Evolutionary conservation across 2,329 filamentous ascomycete genomes (phyloP).

Genomic region (Aspergillus chevalieri): DNA sequence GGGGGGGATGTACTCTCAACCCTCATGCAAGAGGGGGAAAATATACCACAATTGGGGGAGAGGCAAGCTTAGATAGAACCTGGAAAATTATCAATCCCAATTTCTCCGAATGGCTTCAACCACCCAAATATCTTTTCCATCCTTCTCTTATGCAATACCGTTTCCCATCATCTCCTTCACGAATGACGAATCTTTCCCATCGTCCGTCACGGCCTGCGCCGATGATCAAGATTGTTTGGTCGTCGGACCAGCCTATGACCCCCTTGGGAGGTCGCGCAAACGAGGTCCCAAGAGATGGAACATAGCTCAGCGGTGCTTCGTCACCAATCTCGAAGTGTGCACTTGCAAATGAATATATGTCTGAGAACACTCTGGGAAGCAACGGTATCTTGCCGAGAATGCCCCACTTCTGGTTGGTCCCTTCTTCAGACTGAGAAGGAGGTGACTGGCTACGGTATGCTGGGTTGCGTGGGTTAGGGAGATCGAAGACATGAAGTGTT

Average conservation of each 20-base stretch:
- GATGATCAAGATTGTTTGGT: conserved; percentile 67
- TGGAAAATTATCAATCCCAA: conserved; percentile 2
- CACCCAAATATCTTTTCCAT: conserved; percentile 70
- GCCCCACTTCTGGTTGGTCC: conserved; percentile 71
- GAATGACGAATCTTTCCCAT: conserved; percentile 80
- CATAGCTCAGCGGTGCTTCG: conserved; percentile 48
- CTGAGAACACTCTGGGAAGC: conserved; percentile 80
- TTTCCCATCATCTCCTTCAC: conserved; percentile 62
- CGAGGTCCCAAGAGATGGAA: conserved; percentile 48
- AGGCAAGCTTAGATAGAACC: conserved; percentile 7
- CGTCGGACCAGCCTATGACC: conserved; percentile 74
- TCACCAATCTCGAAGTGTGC: conserved; percentile 78
- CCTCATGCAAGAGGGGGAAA: neutral
- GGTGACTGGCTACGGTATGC: conserved; percentile 31
- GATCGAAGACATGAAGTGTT: conserved; percentile 88
- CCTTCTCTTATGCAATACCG: conserved; percentile 64
- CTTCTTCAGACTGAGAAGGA: conserved; percentile 34
- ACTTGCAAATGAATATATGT: conserved; percentile 79
- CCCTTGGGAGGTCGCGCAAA: conserved; percentile 67
- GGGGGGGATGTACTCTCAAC: neutral
- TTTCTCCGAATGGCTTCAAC: conserved; percentile 13
- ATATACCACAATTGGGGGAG: neutral
- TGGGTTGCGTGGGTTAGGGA: conserved; percentile 48
- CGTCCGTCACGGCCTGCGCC: conserved; percentile 72
- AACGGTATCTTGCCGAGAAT: conserved; percentile 76